Percentiles rank a stretch among this genome's conserved stretches.
Evolutionary conservation across 1,284 basidiomycete species (phyloP).

Genomic region (Leccinum fallax): DNA sequence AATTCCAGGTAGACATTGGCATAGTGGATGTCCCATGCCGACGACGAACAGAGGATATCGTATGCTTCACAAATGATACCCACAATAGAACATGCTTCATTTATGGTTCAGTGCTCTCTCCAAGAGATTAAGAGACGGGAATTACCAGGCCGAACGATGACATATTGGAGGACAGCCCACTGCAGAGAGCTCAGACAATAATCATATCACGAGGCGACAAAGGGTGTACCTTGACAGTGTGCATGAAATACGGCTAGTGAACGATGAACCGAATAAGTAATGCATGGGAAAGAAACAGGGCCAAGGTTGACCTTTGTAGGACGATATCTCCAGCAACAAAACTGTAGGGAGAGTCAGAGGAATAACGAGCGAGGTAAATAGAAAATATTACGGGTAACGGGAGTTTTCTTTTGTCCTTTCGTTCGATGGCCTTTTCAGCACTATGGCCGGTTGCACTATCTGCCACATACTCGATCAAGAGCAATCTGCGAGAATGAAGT

Average conservation of each 20-base stretch:
- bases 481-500: conserved; percentile 48
- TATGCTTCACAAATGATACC: conserved; percentile 75
- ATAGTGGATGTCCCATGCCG: conserved; percentile 60
- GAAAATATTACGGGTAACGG: conserved; percentile 61
- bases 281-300: not conserved
- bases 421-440: conserved; percentile 64
- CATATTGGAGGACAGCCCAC: conserved; percentile 86
- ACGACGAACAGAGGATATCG: conserved; percentile 66
- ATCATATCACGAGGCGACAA: not conserved
- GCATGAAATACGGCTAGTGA: conserved; percentile 79
- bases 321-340: conserved; percentile 76
- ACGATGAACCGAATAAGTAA: conserved; percentile 8
- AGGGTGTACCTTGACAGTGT: conserved; percentile 71
- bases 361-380: not conserved
- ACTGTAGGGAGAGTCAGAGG: conserved; percentile 39
- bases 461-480: conserved; percentile 86
- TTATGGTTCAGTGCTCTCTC: conserved; percentile 25
- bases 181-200: conserved; percentile 29
- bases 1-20: conserved; percentile 73
- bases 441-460: conserved; percentile 61
- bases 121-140: conserved; percentile 22
- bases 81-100: conserved; percentile 53
- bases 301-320: conserved; percentile 67
- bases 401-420: conserved; percentile 79
- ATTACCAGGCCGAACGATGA: conserved; percentile 73